Evolutionary conservation across 345 rosid genomes (phyloP).

Genomic region (Odontarrhena argentea): DNA sequence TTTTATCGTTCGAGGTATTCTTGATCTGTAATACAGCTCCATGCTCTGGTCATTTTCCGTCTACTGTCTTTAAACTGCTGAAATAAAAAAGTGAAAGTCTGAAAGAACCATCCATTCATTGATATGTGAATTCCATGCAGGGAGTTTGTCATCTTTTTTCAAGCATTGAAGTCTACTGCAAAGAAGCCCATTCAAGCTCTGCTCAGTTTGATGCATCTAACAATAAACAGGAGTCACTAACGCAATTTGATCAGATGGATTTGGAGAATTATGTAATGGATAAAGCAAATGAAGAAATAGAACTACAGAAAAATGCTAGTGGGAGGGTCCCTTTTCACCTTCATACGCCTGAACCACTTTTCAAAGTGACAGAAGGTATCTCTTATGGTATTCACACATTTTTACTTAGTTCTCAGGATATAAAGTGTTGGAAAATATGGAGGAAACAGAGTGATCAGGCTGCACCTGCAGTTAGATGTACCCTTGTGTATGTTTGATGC

Average conservation of each 20-base stretch:
- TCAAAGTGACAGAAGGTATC: conserved; percentile 78
- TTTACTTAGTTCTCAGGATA: conserved; percentile 19
- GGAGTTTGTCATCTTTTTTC: conserved; percentile 87
- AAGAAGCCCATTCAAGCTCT: conserved; percentile 66
- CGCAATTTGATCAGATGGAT: conserved; percentile 86
- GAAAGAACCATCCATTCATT: background rate
- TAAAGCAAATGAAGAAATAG: conserved; percentile 71
- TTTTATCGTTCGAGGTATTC: conserved; percentile 79
- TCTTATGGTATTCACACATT: conserved; percentile 5
- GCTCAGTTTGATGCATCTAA: conserved; percentile 56
- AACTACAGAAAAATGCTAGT: conserved; percentile 64
- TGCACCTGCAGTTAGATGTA: conserved; percentile 1
- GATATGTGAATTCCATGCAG: conserved; percentile 49
- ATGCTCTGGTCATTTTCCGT: conserved; percentile 4
- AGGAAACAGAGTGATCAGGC: conserved; percentile 4
- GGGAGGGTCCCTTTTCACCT: conserved; percentile 80
- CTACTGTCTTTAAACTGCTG: conserved; percentile 5
- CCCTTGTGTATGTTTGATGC: conserved; percentile 10
- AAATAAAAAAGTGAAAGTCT: conserved; percentile 25
- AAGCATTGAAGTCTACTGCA: conserved; percentile 68
- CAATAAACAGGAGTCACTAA: conserved; percentile 52
- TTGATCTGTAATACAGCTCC: conserved; percentile 5
- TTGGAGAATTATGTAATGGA: conserved; percentile 71
- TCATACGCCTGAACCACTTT: conserved; percentile 65
- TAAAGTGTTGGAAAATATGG: conserved; percentile 10